These are phyloP conservation scores for Talaromyces funiculosus DNA, from an alignment of 2,329 filamentous ascomycete species.

Conservation along the genomic window DNA sequence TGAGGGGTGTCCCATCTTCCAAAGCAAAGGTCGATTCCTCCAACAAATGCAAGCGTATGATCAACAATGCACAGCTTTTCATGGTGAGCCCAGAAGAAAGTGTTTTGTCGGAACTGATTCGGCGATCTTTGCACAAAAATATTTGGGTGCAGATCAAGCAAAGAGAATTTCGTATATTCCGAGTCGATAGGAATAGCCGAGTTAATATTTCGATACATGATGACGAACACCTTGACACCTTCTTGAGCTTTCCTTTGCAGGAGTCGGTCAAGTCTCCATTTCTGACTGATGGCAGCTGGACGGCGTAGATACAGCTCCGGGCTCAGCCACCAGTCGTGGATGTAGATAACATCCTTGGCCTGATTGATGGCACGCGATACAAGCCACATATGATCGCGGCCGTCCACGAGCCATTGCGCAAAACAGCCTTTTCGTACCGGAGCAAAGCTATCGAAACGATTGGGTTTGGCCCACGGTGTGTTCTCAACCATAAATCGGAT, in stretches of 20 bases:
- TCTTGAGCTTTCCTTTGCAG: conserved; percentile 90
- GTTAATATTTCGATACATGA: conserved; percentile 96
- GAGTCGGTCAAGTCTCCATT: conserved; percentile 90
- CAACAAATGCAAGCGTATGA: conserved; percentile 90
- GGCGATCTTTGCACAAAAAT: conserved; percentile 94
- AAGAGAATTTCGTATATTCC: conserved; percentile 93
- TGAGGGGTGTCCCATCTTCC: conserved; percentile 96
- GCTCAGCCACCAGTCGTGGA: conserved; percentile 98
- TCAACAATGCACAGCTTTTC: conserved; percentile 98
- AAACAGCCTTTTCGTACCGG: conserved; percentile 81
- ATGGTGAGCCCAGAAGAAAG: conserved; percentile 98
- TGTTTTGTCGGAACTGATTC: conserved; percentile 97
- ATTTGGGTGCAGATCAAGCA: conserved; percentile 92
- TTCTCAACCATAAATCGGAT: conserved; percentile 77
- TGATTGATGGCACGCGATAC: conserved; percentile 94
- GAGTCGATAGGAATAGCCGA: conserved; percentile 96
- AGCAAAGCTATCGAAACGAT: conserved; percentile 89
- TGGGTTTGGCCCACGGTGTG: conserved; percentile 75
- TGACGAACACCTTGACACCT: conserved; percentile 96
- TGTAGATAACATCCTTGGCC: conserved; percentile 96
- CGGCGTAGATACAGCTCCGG: conserved; percentile 93
- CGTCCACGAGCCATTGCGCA: conserved; percentile 95
- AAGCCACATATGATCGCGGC: conserved; percentile 99
- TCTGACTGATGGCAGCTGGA: conserved; percentile 91
- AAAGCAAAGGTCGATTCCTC: conserved; percentile 93